Evolutionary conservation across 2,329 filamentous ascomycete species (phyloP).

Genomic region (Calonectria pseudoreteaudii): DNA sequence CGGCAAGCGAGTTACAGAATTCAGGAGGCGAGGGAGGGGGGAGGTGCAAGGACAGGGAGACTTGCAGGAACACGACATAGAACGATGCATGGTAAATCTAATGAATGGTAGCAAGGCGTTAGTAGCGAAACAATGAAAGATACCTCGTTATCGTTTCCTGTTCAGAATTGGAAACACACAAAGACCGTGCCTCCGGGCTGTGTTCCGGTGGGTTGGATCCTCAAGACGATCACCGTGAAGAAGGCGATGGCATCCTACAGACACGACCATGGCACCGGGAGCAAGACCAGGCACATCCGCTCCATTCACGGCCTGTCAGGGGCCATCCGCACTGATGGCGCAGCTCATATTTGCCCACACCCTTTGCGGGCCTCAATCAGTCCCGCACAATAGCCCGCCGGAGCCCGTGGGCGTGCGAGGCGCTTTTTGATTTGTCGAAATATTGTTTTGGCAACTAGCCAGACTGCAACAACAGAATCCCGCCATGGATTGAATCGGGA

Average conservation of each 20-base stretch:
- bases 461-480: not conserved
- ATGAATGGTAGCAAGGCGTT: constrained; percentile 9
- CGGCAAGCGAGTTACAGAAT: constrained; percentile 5
- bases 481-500: not conserved
- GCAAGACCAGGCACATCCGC: constrained; percentile 4
- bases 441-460: not conserved
- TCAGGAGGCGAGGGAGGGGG: not conserved
- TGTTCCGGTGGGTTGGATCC: constrained; percentile 1
- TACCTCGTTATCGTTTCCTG: constrained; percentile 27
- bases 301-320: constrained; percentile 13
- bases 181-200: constrained; percentile 13
- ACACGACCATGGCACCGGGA: constrained; percentile 1
- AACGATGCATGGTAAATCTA: constrained; percentile 16
- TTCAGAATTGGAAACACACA: constrained; percentile 21
- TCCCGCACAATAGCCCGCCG: not conserved
- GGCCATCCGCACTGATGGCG: constrained; percentile 14
- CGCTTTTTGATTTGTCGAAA: constrained; percentile 35
- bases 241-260: not conserved
- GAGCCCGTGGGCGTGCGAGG: constrained; percentile 35
- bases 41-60: not conserved
- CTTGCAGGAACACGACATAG: constrained; percentile 25
- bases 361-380: constrained; percentile 10
- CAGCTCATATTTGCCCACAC: not conserved
- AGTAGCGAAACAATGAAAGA: constrained; percentile 30
- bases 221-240: not conserved